Evolutionary conservation across 164 flowering plant genomes (phyloP).

Genomic region (Buxus sempervirens): DNA sequence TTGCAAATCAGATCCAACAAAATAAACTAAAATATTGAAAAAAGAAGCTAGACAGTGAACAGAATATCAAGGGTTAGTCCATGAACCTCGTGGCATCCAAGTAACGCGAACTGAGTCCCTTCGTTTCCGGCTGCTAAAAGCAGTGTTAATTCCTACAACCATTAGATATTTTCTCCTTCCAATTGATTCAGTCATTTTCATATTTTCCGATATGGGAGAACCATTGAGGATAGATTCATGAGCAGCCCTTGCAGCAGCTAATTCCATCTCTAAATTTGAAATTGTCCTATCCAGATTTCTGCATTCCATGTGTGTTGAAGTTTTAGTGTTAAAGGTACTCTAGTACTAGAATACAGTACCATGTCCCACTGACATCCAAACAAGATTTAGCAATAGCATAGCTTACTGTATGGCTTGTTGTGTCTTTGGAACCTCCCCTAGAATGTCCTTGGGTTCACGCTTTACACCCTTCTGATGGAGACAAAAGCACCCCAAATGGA

Average conservation of each 20-base stretch:
- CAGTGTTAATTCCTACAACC: slow-evolving; percentile 94
- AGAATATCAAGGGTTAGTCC: neutral
- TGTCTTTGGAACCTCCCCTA: slow-evolving; percentile 71
- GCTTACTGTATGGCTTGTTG: slow-evolving; percentile 83
- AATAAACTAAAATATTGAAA: neutral
- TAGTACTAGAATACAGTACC: neutral
- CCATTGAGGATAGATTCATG: slow-evolving; percentile 81
- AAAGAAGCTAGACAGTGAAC: neutral
- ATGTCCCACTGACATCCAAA: neutral
- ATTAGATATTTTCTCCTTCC: slow-evolving; percentile 66
- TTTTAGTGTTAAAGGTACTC: neutral
- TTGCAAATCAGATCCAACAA: slow-evolving; percentile 7
- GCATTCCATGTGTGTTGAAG: slow-evolving; percentile 20
- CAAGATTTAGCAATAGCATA: slow-evolving; percentile 1
- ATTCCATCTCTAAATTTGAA: slow-evolving; percentile 91
- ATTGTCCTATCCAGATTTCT: slow-evolving; percentile 89
- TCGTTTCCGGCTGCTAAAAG: slow-evolving; percentile 95
- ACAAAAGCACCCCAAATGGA: neutral
- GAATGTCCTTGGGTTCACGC: slow-evolving; percentile 45
- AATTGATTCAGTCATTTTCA: slow-evolving; percentile 34
- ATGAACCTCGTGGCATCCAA: slow-evolving; percentile 94
- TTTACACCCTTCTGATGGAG: slow-evolving; percentile 35
- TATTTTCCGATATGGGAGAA: slow-evolving; percentile 58
- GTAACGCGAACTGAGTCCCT: slow-evolving; percentile 97
- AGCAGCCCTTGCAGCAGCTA: slow-evolving; percentile 90